Conservation (phyloP, 139 green algal species). For the Mesostigma viride region DNA sequence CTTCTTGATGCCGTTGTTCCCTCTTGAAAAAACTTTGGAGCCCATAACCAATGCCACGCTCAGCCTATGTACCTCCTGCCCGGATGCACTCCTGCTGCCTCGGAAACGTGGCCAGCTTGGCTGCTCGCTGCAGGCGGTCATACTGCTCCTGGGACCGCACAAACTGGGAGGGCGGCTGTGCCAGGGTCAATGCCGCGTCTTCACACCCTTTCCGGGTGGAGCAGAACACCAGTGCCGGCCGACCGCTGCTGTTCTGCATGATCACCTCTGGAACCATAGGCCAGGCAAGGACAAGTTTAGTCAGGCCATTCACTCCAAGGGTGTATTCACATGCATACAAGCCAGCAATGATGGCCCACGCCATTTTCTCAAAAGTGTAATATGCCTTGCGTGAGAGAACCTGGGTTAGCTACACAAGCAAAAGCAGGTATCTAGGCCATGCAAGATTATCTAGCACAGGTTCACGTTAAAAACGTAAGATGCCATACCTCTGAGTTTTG, state of each 20-base stretch:
- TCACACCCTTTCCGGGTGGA: slow-evolving; percentile 63
- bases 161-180: slow-evolving; percentile 23
- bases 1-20: no score
- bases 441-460: neutral
- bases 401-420: neutral
- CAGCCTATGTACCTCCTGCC: slow-evolving; percentile 12
- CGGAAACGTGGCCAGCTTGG: slow-evolving; percentile 11
- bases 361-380: no score
- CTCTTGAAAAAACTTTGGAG: no score
- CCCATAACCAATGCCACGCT: no score
- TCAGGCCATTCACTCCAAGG: neutral
- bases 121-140: slow-evolving; percentile 16
- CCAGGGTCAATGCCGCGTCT: slow-evolving; percentile 54
- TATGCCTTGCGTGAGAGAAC: neutral
- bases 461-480: neutral
- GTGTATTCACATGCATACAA: slow-evolving; percentile 2
- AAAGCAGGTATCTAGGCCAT: neutral
- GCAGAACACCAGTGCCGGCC: slow-evolving; percentile 87
- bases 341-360: neutral
- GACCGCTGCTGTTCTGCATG: slow-evolving; percentile 49
- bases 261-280: slow-evolving; percentile 50
- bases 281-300: neutral
- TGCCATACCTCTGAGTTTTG: neutral
- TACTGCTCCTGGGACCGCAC: slow-evolving; percentile 25
- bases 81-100: slow-evolving; percentile 21